These are phyloP conservation scores for Aspergillus incahuasiensis DNA, from an alignment of 495 filamentous ascomycete genomes.

Conservation along the genomic window DNA sequence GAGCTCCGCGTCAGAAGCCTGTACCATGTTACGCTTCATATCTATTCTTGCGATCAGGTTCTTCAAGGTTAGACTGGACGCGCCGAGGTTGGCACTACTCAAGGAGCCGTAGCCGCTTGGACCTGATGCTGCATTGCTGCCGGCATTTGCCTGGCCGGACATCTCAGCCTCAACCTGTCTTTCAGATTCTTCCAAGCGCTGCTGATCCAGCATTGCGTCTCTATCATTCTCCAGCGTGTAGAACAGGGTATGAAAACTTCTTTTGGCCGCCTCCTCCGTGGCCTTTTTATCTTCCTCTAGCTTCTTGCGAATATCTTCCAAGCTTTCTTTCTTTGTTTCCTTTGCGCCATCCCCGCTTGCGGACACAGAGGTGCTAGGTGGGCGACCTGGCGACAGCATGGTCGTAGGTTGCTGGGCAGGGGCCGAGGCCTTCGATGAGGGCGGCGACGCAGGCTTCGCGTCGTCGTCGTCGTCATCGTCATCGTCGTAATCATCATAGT, in stretches of 20 bases:
- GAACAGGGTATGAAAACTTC: constrained; percentile 85
- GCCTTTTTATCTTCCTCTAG: constrained; percentile 91
- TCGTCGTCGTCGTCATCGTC: constrained; percentile 85
- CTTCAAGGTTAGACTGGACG: constrained; percentile 94
- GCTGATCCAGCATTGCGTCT: constrained; percentile 95
- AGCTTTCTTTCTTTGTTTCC: constrained; percentile 54
- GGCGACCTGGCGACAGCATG: constrained; percentile 27
- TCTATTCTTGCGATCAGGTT: constrained; percentile 95
- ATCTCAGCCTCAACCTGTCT: constrained; percentile 94
- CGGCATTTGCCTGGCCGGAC: constrained; percentile 57
- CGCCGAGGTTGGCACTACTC: constrained; percentile 88
- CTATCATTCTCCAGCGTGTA: constrained; percentile 93
- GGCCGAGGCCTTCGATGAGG: constrained; percentile 54
- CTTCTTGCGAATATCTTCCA: constrained; percentile 87
- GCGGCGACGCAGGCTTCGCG: constrained; percentile 49
- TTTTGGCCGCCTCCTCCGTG: constrained; percentile 82
- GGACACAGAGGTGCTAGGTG: constrained; percentile 25
- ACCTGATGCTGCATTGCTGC: constrained; percentile 42
- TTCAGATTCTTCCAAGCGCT: constrained; percentile 93
- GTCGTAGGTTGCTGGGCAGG: constrained; percentile 34
- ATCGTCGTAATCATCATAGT: constrained; percentile 64
- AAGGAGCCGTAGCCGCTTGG: constrained; percentile 72
- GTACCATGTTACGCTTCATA: constrained; percentile 78
- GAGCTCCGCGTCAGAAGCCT: constrained; percentile 87
- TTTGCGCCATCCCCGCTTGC: constrained; percentile 31